A percentile compares a stretch with the other conserved stretches of the same genome.
These are phyloP conservation scores for Grammothele lineata DNA, from an alignment of 768 basidiomycete species.

Conservation along the genomic window DNA sequence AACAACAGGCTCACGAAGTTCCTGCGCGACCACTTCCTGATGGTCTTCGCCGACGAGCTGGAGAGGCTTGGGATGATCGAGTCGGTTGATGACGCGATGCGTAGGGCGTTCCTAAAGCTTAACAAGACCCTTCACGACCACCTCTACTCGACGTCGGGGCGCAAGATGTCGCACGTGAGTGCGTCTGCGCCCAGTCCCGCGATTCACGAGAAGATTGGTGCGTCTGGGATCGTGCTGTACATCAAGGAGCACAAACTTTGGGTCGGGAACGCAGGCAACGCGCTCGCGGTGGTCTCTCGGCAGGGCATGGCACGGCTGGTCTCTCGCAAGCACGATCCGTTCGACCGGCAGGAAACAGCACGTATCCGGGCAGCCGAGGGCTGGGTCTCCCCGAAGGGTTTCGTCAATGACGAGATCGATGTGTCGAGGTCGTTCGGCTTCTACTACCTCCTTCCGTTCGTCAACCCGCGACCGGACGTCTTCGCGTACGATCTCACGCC, in stretches of 20 bases:
- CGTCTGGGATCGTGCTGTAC: constrained; percentile 85
- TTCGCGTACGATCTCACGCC: constrained; percentile 64
- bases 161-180: constrained; percentile 76
- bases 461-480: constrained; percentile 87
- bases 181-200: constrained; percentile 32
- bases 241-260: constrained; percentile 75
- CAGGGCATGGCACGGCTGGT: constrained; percentile 70
- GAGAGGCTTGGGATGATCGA: constrained; percentile 35
- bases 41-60: constrained; percentile 58
- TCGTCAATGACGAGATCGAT: constrained; percentile 89
- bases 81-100: constrained; percentile 66
- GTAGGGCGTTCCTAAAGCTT: constrained; percentile 82
- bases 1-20: constrained; percentile 77
- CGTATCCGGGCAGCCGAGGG: constrained; percentile 92
- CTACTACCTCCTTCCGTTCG: constrained; percentile 82
- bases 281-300: constrained; percentile 80
- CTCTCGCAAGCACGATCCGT: constrained; percentile 84
- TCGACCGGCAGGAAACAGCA: constrained; percentile 75
- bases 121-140: constrained; percentile 78
- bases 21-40: constrained; percentile 76
- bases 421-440: constrained; percentile 93
- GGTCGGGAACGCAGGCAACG: constrained; percentile 87
- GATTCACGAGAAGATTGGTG: constrained; percentile 58
- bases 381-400: constrained; percentile 87
- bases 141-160: constrained; percentile 42